phyloP scores from a whole-genome alignment of 495 filamentous ascomycete genomes.

The Lentithecium fluviatile region DNA sequence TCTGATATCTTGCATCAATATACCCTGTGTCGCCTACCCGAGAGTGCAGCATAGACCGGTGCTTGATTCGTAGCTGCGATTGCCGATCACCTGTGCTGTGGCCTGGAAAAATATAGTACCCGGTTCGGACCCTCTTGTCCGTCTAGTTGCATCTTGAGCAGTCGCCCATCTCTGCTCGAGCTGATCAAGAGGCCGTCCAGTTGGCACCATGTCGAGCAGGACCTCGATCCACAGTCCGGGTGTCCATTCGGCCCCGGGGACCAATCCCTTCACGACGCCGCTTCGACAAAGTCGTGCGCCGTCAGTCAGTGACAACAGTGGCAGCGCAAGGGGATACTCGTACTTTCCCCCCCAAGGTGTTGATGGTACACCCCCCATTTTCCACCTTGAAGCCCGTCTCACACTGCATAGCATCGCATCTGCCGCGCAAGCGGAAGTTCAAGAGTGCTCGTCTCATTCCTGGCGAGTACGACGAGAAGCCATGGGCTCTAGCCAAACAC shows the following conservation, averaged over 20 bases:
- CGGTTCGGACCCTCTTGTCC: slow-evolving; percentile 19
- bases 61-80: neutral
- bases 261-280: slow-evolving; percentile 33
- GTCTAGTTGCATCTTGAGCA: slow-evolving; percentile 3
- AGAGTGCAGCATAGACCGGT: neutral
- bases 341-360: slow-evolving; percentile 17
- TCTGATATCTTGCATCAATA: slow-evolving; percentile 10
- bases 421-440: slow-evolving; percentile 26
- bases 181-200: neutral
- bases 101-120: slow-evolving; percentile 17
- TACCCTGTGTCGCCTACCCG: neutral
- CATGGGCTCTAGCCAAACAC: slow-evolving; percentile 28
- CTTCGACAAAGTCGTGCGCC: slow-evolving; percentile 29
- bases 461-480: slow-evolving; percentile 34
- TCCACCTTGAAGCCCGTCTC: neutral
- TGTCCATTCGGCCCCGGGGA: slow-evolving; percentile 18
- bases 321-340: slow-evolving; percentile 8
- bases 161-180: neutral
- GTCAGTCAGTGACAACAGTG: slow-evolving; percentile 18
- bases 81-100: slow-evolving; percentile 9
- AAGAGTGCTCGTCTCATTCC: slow-evolving; percentile 27
- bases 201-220: slow-evolving; percentile 22
- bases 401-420: slow-evolving; percentile 1
- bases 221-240: slow-evolving; percentile 25
- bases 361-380: slow-evolving; percentile 5